A percentile compares a stretch with the other conserved stretches of the same genome.
phyloP scores from a whole-genome alignment of 1,284 basidiomycete species.

The Tremellales sp. region DNA sequence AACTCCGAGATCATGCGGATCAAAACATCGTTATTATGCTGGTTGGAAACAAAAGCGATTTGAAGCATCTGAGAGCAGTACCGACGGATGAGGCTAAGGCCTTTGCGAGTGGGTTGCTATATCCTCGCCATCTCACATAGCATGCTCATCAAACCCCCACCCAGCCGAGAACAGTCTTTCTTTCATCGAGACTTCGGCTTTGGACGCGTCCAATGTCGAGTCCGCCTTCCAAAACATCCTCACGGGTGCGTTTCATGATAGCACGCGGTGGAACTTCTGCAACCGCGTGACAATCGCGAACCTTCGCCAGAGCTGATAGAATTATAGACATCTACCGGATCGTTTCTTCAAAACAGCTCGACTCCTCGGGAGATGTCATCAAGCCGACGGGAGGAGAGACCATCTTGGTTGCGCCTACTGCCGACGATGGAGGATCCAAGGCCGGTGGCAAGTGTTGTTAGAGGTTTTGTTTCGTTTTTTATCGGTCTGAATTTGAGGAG shows the following conservation, averaged over 20 bases:
- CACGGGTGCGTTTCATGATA: constrained; percentile 61
- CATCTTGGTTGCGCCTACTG: constrained; percentile 65
- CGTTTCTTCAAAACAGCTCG: constrained; percentile 82
- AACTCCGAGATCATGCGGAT: constrained; percentile 89
- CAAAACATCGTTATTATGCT: constrained; percentile 93
- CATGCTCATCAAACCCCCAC: not conserved
- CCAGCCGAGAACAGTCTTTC: constrained; percentile 77
- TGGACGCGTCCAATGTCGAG: constrained; percentile 99
- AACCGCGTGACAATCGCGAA: too few relatives aligned
- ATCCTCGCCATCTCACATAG: not conserved
- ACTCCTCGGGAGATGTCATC: constrained; percentile 69
- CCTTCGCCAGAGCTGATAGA: too few relatives aligned
- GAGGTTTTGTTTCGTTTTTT: too few relatives aligned
- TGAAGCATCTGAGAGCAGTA: constrained; percentile 93
- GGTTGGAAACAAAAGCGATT: constrained; percentile 94
- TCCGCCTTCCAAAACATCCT: constrained; percentile 95
- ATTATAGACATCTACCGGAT: constrained; percentile 93
- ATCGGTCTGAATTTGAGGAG: constrained; percentile 1
- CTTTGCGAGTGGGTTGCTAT: constrained; percentile 64
- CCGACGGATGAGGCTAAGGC: constrained; percentile 87
- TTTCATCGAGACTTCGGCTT: constrained; percentile 98
- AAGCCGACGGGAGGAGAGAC: constrained; percentile 66
- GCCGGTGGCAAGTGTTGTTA: constrained; percentile 49
- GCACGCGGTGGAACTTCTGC: not conserved
- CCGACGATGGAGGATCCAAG: constrained; percentile 48